Conservation (phyloP, 768 basidiomycete genomes). For the Trametes punicea region DNA sequence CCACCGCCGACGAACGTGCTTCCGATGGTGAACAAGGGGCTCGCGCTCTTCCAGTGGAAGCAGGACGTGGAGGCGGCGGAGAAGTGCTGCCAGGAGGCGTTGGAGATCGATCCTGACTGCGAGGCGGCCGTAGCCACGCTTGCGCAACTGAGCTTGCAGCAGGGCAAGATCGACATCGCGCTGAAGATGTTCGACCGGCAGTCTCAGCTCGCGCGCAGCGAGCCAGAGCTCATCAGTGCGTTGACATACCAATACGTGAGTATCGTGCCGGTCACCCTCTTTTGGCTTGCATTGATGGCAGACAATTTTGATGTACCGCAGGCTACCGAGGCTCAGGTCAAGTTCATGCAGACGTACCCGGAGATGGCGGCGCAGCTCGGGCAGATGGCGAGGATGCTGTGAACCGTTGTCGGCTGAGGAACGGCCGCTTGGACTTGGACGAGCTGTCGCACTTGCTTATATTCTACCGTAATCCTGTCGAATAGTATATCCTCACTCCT, state of each 20-base stretch:
- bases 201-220: constrained; percentile 83
- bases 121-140: constrained; percentile 96
- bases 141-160: constrained; percentile 89
- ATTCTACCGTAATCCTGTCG: constrained; percentile 13
- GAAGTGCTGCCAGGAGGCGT: constrained; percentile 81
- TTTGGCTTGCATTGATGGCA: background rate
- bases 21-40: constrained; percentile 96
- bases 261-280: constrained; percentile 12
- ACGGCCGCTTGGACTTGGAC: background rate
- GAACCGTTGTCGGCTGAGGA: constrained; percentile 5
- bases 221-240: constrained; percentile 79
- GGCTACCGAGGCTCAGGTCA: constrained; percentile 79
- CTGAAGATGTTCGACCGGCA: constrained; percentile 84
- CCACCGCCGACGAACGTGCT: constrained; percentile 75
- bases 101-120: constrained; percentile 87
- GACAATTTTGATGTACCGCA: constrained; percentile 27
- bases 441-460: constrained; percentile 12
- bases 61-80: constrained; percentile 85
- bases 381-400: constrained; percentile 43
- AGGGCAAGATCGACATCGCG: constrained; percentile 83
- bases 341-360: constrained; percentile 83
- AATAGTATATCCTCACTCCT: constrained; percentile 18
- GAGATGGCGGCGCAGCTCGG: constrained; percentile 72
- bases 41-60: constrained; percentile 94
- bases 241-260: constrained; percentile 77